These are phyloP conservation scores for Oryza nivara DNA, from an alignment of 176 grass and related monocot species.

Conservation along the genomic window DNA sequence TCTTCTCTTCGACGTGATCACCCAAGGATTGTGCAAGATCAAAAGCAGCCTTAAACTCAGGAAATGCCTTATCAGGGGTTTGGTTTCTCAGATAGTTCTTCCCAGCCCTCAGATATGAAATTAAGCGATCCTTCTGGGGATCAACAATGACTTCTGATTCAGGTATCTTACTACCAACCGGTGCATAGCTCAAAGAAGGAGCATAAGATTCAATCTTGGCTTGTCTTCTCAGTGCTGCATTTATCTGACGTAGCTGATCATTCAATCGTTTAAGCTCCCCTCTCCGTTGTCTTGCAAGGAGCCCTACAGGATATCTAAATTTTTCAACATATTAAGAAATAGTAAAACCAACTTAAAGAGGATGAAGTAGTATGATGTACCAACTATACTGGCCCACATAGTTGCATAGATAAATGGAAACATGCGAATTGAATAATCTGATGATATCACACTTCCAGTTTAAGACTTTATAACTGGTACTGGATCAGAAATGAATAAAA, in stretches of 20 bases:
- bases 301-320: conserved; percentile 53
- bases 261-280: conserved; percentile 85
- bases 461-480: background rate
- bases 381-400: background rate
- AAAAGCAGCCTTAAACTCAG: conserved; percentile 83
- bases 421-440: background rate
- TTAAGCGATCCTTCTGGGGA: conserved; percentile 76
- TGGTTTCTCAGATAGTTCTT: conserved; percentile 91
- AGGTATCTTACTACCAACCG: conserved; percentile 68
- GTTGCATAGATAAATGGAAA: conserved; percentile 9
- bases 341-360: background rate
- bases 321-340: conserved; percentile 26
- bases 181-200: conserved; percentile 89
- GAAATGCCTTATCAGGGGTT: conserved; percentile 72
- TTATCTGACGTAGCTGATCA: conserved; percentile 93
- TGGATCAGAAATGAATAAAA: background rate
- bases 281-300: conserved; percentile 90
- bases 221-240: conserved; percentile 92
- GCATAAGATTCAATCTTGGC: conserved; percentile 98
- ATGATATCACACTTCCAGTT: background rate
- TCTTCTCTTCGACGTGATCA: conserved; percentile 97
- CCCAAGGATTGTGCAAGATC: conserved; percentile 72
- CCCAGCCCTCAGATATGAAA: conserved; percentile 75
- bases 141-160: conserved; percentile 89
- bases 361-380: background rate